Conservation (phyloP, 176 grass and related monocot species). For the Lolium rigidum region DNA sequence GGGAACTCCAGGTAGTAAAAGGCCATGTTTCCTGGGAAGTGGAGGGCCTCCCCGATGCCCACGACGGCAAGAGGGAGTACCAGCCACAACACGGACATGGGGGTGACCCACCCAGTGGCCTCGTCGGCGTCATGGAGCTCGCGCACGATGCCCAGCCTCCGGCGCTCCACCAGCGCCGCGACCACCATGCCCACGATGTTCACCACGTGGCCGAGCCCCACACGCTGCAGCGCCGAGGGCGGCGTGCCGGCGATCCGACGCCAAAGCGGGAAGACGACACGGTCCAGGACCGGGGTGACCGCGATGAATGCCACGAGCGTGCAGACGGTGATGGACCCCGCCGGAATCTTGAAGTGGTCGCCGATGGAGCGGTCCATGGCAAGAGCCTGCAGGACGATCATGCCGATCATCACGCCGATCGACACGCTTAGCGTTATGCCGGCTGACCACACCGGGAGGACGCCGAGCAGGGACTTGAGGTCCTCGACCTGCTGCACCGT, state of each 20-base stretch:
- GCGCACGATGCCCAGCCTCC: constrained; percentile 25
- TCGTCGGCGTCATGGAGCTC: constrained; percentile 19
- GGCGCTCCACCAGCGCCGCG: constrained; percentile 55
- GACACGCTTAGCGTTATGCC: constrained; percentile 43
- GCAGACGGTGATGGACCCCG: constrained; percentile 36
- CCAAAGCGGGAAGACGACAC: constrained; percentile 48
- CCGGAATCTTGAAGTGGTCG: constrained; percentile 44
- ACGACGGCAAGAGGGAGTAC: constrained; percentile 34
- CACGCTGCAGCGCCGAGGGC: constrained; percentile 40
- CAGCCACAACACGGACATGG: constrained; percentile 62
- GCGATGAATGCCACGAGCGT: constrained; percentile 16
- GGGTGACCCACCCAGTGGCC: constrained; percentile 37
- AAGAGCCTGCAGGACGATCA: constrained; percentile 56
- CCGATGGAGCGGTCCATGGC: constrained; percentile 64
- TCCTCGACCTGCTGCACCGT: constrained; percentile 51
- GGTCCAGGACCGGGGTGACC: constrained; percentile 39
- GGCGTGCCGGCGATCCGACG: not conserved
- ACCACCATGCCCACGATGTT: constrained; percentile 36
- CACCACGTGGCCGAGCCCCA: constrained; percentile 53
- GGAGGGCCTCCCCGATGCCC: constrained; percentile 42
- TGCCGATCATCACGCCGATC: constrained; percentile 38
- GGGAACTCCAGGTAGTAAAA: constrained; percentile 66
- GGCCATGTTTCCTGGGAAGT: constrained; percentile 52
- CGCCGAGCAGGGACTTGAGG: constrained; percentile 43
- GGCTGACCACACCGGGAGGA: constrained; percentile 52